Evolutionary conservation across 768 basidiomycete genomes (phyloP).

Genomic region (Chlorophyllum brunneum): DNA sequence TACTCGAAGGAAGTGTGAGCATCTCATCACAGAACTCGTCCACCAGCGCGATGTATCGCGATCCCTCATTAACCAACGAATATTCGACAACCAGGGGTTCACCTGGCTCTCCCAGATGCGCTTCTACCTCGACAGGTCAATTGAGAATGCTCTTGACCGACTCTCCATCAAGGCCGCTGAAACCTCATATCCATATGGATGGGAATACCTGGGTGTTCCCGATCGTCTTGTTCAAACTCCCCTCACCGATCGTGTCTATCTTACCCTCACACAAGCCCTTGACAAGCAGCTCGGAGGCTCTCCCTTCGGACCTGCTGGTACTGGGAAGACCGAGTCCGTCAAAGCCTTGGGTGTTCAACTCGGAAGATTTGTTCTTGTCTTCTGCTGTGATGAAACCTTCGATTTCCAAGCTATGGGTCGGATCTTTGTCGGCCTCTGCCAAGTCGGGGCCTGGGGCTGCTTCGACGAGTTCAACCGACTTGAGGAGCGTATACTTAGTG

Average conservation of each 20-base stretch:
- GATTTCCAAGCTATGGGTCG: conserved; percentile 99
- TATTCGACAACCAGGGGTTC: conserved; percentile 69
- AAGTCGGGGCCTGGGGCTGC: conserved; percentile 99
- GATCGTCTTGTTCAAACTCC: conserved; percentile 98
- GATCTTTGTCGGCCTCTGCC: conserved; percentile 97
- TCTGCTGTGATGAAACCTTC: conserved; percentile 99
- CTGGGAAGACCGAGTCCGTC: conserved; percentile 98
- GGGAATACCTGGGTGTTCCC: conserved; percentile 97
- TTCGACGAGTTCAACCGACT: conserved; percentile 98
- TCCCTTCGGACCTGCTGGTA: conserved; percentile 98
- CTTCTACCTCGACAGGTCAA: conserved; percentile 77
- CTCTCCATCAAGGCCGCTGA: conserved; percentile 83
- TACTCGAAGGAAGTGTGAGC: conserved; percentile 97
- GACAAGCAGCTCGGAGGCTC: conserved; percentile 94
- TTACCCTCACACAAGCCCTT: conserved; percentile 93
- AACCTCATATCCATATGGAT: conserved; percentile 93
- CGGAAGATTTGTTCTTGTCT: conserved; percentile 99
- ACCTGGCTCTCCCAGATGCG: conserved; percentile 98
- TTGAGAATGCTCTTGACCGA: conserved; percentile 77
- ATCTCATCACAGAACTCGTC: conserved; percentile 97
- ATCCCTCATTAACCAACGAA: conserved; percentile 61
- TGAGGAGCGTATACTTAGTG: conserved; percentile 95
- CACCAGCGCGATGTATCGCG: conserved; percentile 96
- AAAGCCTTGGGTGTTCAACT: conserved; percentile 97
- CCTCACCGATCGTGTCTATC: conserved; percentile 93